phyloP scores from a whole-genome alignment of 768 basidiomycete species.

The Lactifluus volemus region DNA sequence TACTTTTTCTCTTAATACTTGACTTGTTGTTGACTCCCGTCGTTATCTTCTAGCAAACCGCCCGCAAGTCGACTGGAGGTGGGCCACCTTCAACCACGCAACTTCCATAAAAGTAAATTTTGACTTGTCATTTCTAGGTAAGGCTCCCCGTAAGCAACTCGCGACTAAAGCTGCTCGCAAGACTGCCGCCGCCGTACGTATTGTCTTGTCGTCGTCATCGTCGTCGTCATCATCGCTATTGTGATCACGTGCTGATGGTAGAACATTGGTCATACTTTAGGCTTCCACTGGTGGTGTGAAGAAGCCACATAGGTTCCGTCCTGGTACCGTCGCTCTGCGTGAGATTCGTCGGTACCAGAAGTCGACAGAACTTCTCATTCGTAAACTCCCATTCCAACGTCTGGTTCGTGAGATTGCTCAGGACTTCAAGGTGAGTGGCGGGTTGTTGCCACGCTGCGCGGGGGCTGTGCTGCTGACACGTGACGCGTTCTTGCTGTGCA shows the following conservation, averaged over 20 bases:
- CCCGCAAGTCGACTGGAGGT: constrained; percentile 99
- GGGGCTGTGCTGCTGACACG: neutral
- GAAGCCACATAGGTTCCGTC: constrained; percentile 98
- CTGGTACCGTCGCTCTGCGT: constrained; percentile 98
- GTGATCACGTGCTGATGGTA: constrained; percentile 16
- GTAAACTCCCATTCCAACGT: constrained; percentile 99
- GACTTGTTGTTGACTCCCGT: constrained; percentile 15
- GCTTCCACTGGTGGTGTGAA: constrained; percentile 94
- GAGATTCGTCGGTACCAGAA: constrained; percentile 98
- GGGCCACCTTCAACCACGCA: constrained; percentile 27
- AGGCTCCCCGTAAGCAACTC: constrained; percentile 89
- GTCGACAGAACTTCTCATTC: constrained; percentile 96
- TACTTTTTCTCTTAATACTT: neutral
- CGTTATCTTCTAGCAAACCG: constrained; percentile 71
- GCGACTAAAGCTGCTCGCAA: constrained; percentile 94
- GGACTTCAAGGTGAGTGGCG: constrained; percentile 72
- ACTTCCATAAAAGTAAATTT: constrained; percentile 20
- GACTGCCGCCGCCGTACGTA: constrained; percentile 60
- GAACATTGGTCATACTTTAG: constrained; percentile 24
- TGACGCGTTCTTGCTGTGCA: constrained; percentile 24
- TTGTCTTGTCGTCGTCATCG: constrained; percentile 20
- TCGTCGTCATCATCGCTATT: neutral
- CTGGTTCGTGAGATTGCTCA: constrained; percentile 96
- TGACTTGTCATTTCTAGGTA: constrained; percentile 41
- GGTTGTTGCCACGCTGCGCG: neutral